phyloP scores from a whole-genome alignment of 2,329 filamentous ascomycete species.

The Hypoxylon sp. region DNA sequence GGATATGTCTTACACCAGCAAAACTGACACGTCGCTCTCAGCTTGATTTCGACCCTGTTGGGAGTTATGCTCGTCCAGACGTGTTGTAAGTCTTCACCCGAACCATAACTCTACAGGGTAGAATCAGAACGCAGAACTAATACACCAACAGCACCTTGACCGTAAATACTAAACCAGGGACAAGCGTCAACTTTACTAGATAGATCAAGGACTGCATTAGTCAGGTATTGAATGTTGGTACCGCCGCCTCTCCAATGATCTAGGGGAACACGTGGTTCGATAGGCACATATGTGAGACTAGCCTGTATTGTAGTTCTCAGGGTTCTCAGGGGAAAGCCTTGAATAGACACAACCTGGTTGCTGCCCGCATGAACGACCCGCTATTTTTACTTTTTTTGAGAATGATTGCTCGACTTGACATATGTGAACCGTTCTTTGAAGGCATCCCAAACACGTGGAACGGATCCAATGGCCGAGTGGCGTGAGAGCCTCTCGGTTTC shows the following conservation, averaged over 20 bases:
- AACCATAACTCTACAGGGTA: neutral
- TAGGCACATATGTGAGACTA: constrained; percentile 9
- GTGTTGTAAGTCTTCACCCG: constrained; percentile 55
- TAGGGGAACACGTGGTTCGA: constrained; percentile 29
- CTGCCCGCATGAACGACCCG: constrained; percentile 25
- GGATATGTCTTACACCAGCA: constrained; percentile 4
- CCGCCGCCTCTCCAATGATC: constrained; percentile 10
- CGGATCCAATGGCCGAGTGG: constrained; percentile 27
- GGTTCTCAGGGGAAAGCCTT: constrained; percentile 19
- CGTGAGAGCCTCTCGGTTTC: constrained; percentile 22
- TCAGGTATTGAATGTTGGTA: constrained; percentile 6
- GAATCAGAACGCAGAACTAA: constrained; percentile 20
- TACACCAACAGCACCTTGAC: constrained; percentile 45
- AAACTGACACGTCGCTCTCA: constrained; percentile 41
- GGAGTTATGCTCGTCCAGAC: constrained; percentile 59
- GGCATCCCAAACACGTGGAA: constrained; percentile 25
- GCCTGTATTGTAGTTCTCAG: constrained; percentile 28
- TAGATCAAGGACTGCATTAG: constrained; percentile 18
- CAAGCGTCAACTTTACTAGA: constrained; percentile 50
- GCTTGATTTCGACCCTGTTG: constrained; percentile 61
- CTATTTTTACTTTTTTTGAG: constrained; percentile 3
- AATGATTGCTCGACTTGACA: constrained; percentile 31
- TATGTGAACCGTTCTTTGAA: constrained; percentile 17
- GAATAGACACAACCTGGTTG: constrained; percentile 25
- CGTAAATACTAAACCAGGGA: constrained; percentile 54